Conservation (phyloP, 495 filamentous ascomycete species). For the Neurospora sp. region DNA sequence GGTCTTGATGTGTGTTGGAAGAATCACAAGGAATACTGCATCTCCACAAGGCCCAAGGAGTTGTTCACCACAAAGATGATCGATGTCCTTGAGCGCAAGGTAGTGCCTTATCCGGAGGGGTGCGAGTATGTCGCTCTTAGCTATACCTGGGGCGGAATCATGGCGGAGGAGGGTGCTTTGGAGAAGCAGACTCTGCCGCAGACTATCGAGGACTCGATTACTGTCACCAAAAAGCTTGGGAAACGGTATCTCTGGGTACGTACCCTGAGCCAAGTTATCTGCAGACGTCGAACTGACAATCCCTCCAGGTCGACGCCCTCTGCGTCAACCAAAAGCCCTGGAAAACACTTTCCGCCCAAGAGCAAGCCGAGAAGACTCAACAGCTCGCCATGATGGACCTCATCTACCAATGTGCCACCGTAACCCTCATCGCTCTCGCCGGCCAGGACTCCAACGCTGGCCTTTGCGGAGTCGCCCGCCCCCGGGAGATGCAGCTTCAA, state of each 20-base stretch:
- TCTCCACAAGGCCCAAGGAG: background rate
- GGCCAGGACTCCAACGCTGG: conserved; percentile 6
- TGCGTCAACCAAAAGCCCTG: conserved; percentile 13
- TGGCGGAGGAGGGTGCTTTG: conserved; percentile 2
- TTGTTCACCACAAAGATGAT: conserved; percentile 6
- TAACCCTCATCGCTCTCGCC: background rate
- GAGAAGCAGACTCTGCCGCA: conserved; percentile 10
- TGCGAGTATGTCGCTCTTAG: conserved; percentile 13
- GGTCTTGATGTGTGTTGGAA: conserved; percentile 3
- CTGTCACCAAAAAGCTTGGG: conserved; percentile 8
- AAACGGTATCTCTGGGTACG: conserved; percentile 14
- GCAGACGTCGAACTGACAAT: background rate
- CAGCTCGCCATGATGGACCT: conserved; percentile 11
- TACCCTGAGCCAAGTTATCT: background rate
- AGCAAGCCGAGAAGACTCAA: conserved; percentile 2
- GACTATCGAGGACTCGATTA: conserved; percentile 17
- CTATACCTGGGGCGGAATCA: conserved; percentile 14
- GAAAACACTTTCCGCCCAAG: conserved; percentile 1
- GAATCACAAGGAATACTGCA: background rate
- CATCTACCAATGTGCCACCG: conserved; percentile 7
- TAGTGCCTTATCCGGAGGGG: conserved; percentile 8
- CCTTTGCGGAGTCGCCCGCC: conserved; percentile 6
- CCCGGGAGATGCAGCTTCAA: background rate
- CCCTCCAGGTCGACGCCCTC: conserved; percentile 9
- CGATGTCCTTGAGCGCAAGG: conserved; percentile 7